Evolutionary conservation across 108 stramenopile species (phyloP), one percentile per base, ranked within the genome.

Genomic region (Fistulifera pelliculosa): DNA sequence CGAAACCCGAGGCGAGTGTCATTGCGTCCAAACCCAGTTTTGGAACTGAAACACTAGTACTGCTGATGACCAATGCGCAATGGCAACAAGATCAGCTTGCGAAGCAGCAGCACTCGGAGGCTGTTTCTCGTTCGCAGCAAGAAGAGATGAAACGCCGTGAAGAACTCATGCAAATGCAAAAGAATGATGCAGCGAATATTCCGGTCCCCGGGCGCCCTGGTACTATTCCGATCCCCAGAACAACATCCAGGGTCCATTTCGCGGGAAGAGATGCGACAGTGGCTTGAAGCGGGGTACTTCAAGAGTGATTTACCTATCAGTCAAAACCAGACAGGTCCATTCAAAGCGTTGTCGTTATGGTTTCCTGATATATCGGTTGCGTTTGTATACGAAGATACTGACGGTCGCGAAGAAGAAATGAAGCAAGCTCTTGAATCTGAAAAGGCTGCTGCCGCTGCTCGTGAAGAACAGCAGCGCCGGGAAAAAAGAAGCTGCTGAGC

Each of bases 221-320:
- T 93, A 74, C 59, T 93, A 93, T 67, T 79, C 85, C 0, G 91
- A 93, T 70, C 91, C 91, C 16, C 87, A 93, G 52, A 77, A 81
- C 24, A 93, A 93, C 50, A 83, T 93, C 64, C 89, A 90, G 86
- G 97, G 97, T 23, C 97, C 97, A 28, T 98, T 98, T 71, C 75
- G 81, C 17, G 81, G 85, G 74, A 85, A 23, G 94, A 96, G 59
- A 98, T 98, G 97, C 73, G 93, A 41, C 93, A 96, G 74, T 98
- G 97, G 97, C 73, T 95, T 40, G 93, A 95, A 61, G 92, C 91
- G 41, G 97, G 97, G 8, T 98, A 98, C 70, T 98, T 98, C 62
- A 90, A 96, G 68, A 90, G 88, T 7, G 87, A 94, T 47, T 66
- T 94, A 28, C 90, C 90, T 11, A 87, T 96, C 35, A 87, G 90